A percentile compares a stretch with the other conserved stretches of the same genome.
Evolutionary conservation across 345 rosid genomes (phyloP).

Genomic region (Leavenworthia alabamica): DNA sequence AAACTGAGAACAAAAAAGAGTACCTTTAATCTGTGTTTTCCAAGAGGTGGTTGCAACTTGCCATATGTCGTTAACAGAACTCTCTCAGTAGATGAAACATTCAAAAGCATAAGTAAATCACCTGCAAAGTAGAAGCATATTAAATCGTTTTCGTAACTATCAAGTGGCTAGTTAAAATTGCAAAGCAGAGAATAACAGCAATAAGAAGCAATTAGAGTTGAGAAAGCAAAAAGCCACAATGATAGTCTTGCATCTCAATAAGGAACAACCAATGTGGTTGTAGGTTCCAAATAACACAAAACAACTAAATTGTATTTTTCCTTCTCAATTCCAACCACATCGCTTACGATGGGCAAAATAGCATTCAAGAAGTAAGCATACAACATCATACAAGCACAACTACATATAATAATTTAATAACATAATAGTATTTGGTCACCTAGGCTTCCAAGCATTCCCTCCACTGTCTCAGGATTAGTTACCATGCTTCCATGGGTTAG

Average conservation of each 20-base stretch:
- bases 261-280: background rate
- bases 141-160: background rate
- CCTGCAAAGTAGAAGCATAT: conserved; percentile 42
- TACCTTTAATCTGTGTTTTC: conserved; percentile 90
- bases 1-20: background rate
- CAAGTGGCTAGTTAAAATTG: background rate
- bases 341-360: background rate
- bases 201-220: background rate
- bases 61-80: conserved; percentile 74
- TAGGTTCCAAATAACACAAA: background rate
- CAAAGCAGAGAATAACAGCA: conserved; percentile 2
- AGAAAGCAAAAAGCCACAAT: background rate
- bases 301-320: background rate
- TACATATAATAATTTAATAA: background rate
- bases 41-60: conserved; percentile 89
- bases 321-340: conserved; percentile 2
- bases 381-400: conserved; percentile 19
- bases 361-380: background rate
- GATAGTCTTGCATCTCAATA: background rate
- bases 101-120: conserved; percentile 72
- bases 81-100: conserved; percentile 53
- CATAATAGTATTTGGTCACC: conserved; percentile 39
- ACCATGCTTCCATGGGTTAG: conserved; percentile 49
- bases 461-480: conserved; percentile 66
- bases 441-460: conserved; percentile 83